Evolutionary conservation across 225 moss, liverwort and hornwort species (phyloP).

Genomic region (Sphagnum tenellum): DNA sequence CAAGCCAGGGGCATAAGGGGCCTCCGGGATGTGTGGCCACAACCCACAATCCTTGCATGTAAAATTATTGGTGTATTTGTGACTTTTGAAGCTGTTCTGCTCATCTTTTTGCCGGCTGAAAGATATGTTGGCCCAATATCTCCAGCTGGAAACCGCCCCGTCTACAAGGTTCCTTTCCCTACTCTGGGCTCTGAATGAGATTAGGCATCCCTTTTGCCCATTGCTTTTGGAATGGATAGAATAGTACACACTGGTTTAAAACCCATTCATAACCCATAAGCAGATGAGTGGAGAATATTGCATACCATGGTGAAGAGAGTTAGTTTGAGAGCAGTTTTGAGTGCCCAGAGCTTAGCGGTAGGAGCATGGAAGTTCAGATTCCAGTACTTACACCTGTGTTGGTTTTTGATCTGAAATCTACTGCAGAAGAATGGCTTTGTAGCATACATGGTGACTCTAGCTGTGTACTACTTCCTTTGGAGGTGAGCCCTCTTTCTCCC

Average conservation of each 20-base stretch:
- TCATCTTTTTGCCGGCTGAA: constrained; percentile 37
- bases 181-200: no score
- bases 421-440: constrained; percentile 66
- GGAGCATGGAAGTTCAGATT: no score
- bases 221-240: no score
- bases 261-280: no score
- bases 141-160: constrained; percentile 62
- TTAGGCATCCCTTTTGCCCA: no score
- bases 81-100: constrained; percentile 46
- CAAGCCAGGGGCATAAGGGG: constrained; percentile 17
- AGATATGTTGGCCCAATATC: constrained; percentile 52
- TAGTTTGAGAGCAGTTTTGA: no score
- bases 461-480: constrained; percentile 53
- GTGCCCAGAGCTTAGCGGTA: no score
- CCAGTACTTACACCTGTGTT: no score
- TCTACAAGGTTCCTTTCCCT: constrained; percentile 34
- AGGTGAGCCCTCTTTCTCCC: constrained; percentile 19
- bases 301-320: no score
- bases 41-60: constrained; percentile 28
- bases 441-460: constrained; percentile 51
- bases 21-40: constrained; percentile 33
- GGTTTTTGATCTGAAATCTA: not conserved
- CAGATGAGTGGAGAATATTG: no score
- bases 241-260: no score
- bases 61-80: constrained; percentile 34